Percentiles rank a stretch among this genome's conserved stretches.
phyloP scores from a whole-genome alignment of 768 basidiomycete genomes.

The Multifurca ochricompacta region DNA sequence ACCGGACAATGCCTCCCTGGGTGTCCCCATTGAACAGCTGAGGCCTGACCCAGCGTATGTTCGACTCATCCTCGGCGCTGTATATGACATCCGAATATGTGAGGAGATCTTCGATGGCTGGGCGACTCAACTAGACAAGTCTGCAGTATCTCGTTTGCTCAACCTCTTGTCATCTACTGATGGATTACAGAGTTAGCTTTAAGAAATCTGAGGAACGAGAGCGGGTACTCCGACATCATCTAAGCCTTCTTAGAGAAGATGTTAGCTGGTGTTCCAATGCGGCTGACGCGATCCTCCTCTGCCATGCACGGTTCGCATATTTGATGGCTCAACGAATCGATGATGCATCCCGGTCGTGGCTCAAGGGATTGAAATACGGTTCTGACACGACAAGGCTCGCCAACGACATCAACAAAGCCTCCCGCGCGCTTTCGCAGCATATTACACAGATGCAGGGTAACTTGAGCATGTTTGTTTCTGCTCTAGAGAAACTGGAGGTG shows the following conservation, averaged over 20 bases:
- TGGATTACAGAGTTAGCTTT: neutral
- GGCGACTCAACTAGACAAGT: constrained; percentile 8
- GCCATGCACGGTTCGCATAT: constrained; percentile 8
- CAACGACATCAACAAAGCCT: constrained; percentile 2
- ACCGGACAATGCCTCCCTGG: constrained; percentile 1
- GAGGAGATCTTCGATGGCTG: constrained; percentile 11
- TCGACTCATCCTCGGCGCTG: neutral
- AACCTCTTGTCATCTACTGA: neutral
- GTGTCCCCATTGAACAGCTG: constrained; percentile 2
- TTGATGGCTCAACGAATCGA: constrained; percentile 8
- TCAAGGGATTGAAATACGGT: constrained; percentile 1
- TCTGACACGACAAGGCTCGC: constrained; percentile 9
- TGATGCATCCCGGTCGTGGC: constrained; percentile 1
- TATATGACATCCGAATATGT: constrained; percentile 11
- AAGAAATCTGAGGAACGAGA: constrained; percentile 1
- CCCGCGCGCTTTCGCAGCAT: neutral
- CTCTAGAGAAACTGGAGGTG: constrained; percentile 7
- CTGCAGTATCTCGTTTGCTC: neutral
- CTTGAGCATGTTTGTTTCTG: constrained; percentile 4
- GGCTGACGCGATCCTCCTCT: constrained; percentile 7
- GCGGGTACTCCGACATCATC: neutral
- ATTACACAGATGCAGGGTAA: neutral
- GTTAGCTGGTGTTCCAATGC: constrained; percentile 2
- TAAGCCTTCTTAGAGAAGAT: neutral
- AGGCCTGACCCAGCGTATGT: neutral